These are phyloP conservation scores for Hansfordia pulvinata DNA, from an alignment of 2,329 filamentous ascomycete species.

Conservation along the genomic window DNA sequence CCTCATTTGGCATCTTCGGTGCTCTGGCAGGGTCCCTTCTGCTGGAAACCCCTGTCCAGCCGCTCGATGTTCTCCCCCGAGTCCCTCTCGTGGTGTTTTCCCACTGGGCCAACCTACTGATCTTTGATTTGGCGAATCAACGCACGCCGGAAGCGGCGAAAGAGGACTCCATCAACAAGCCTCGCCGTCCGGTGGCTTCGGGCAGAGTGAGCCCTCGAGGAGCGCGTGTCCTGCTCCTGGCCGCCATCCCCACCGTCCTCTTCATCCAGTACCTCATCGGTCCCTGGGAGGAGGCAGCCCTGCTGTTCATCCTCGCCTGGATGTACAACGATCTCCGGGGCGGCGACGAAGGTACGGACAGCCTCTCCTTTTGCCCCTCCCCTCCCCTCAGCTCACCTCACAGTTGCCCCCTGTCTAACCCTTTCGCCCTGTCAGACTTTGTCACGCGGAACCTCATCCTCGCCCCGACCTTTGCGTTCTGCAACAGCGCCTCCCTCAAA, in stretches of 20 bases:
- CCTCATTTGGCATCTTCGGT: background rate
- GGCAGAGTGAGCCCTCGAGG: conserved; percentile 10
- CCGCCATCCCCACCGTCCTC: conserved; percentile 5
- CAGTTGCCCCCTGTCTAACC: no score
- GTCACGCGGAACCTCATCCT: no score
- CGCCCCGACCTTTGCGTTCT: no score
- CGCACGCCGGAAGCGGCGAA: conserved; percentile 7
- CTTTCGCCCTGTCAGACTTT: no score
- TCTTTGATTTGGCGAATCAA: conserved; percentile 13
- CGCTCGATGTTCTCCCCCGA: no score
- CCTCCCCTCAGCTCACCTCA: no score
- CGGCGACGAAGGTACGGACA: no score
- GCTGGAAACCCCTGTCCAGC: no score
- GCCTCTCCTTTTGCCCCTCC: no score
- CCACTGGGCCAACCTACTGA: conserved; percentile 10
- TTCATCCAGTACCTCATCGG: conserved; percentile 3
- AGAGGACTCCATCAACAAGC: conserved; percentile 15
- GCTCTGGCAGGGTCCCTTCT: no score
- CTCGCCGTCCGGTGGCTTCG: conserved; percentile 13
- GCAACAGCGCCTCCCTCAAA: conserved; percentile 9
- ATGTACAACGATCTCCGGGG: conserved; percentile 14
- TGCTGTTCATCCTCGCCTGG: conserved; percentile 8
- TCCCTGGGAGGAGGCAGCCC: no score
- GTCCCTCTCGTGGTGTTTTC: no score
- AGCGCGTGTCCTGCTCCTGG: conserved; percentile 11